These are phyloP conservation scores for Dactylorhiza incarnata DNA, from an alignment of 106 monocot species.

Conservation along the genomic window DNA sequence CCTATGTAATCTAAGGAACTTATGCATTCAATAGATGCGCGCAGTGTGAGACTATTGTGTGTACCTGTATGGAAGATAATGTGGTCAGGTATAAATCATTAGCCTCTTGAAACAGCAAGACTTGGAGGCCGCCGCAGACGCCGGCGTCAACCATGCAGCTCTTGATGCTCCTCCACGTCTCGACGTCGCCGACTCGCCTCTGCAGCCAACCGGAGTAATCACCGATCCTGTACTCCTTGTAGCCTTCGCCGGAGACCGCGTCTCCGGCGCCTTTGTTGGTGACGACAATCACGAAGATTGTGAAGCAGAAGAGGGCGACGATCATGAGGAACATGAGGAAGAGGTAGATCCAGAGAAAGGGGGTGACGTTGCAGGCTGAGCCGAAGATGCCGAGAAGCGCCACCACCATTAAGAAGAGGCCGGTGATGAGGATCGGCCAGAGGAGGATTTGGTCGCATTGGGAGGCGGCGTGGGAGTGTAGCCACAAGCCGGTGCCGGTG, in stretches of 20 bases:
- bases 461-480: slow-evolving; percentile 3
- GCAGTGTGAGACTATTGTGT: no score
- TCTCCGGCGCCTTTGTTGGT: slow-evolving; percentile 22
- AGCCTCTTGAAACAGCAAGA: background rate
- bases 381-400: slow-evolving; percentile 37
- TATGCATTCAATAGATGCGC: no score
- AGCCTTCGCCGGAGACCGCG: slow-evolving; percentile 19
- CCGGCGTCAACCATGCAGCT: slow-evolving; percentile 33
- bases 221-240: slow-evolving; percentile 25
- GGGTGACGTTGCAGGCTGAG: slow-evolving; percentile 28
- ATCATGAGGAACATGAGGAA: slow-evolving; percentile 44
- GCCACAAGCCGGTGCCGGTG: slow-evolving; percentile 28
- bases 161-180: slow-evolving; percentile 30
- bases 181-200: slow-evolving; percentile 6
- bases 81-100: slow-evolving; percentile 11
- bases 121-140: slow-evolving; percentile 10
- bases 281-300: slow-evolving; percentile 28
- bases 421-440: slow-evolving; percentile 16
- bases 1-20: no score
- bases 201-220: slow-evolving; percentile 43
- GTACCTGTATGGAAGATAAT: slow-evolving; percentile 34
- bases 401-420: slow-evolving; percentile 24
- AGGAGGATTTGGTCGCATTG: slow-evolving; percentile 30
- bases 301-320: slow-evolving; percentile 18
- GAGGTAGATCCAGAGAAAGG: slow-evolving; percentile 44